These are phyloP conservation scores for Entophlyctis helioformis DNA, from an alignment of 192 early-diverging fungal species.

Conservation along the genomic window DNA sequence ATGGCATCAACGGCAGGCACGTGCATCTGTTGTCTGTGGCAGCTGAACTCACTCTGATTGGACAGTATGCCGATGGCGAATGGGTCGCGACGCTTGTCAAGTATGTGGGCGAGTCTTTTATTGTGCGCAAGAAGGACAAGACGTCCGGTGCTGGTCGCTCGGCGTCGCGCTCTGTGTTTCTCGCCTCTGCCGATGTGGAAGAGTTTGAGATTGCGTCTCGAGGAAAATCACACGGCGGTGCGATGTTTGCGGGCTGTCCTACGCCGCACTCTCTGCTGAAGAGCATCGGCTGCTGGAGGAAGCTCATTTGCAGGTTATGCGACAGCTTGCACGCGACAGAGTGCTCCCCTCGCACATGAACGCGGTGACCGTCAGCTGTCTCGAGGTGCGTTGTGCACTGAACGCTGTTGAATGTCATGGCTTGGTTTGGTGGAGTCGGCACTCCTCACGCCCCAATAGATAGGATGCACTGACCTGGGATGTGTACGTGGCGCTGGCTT, in stretches of 20 bases:
- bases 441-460: no score
- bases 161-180: not conserved
- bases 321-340: slow-evolving; percentile 65
- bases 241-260: not conserved
- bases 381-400: slow-evolving; percentile 44
- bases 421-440: slow-evolving; percentile 1
- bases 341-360: slow-evolving; percentile 82
- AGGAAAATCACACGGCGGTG: not conserved
- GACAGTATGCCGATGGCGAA: slow-evolving; percentile 63
- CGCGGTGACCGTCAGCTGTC: slow-evolving; percentile 62
- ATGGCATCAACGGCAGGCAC: not conserved
- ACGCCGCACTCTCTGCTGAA: not conserved
- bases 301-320: slow-evolving; percentile 60
- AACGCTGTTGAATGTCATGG: slow-evolving; percentile 1
- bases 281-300: slow-evolving; percentile 27
- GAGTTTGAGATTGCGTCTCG: slow-evolving; percentile 13
- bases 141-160: not conserved
- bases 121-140: slow-evolving; percentile 13
- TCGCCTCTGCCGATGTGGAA: slow-evolving; percentile 17
- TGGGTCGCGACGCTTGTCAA: slow-evolving; percentile 67
- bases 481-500: not conserved
- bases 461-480: not conserved
- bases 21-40: no score
- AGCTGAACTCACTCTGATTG: not conserved
- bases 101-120: slow-evolving; percentile 51